phyloP scores from a whole-genome alignment of 148 eudicot species.

The Silene latifolia region DNA sequence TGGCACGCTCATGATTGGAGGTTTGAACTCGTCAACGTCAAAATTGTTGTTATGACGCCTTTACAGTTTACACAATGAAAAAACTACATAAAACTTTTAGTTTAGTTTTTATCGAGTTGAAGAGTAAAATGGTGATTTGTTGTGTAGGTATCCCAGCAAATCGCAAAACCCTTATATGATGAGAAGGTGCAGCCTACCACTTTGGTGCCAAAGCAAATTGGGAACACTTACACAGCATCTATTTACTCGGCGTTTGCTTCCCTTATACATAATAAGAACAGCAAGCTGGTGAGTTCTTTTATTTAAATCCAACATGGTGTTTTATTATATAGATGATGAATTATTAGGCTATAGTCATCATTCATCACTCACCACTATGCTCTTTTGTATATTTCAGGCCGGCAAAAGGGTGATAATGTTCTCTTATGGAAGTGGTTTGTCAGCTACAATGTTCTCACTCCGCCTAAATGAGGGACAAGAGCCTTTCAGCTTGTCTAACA shows the following conservation, averaged over 20 bases:
- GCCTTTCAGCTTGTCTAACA: constrained; percentile 86
- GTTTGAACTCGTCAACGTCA: no score
- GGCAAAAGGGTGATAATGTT: constrained; percentile 82
- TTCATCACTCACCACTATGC: background rate
- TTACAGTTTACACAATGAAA: no score
- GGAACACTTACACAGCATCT: constrained; percentile 98
- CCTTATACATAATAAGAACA: constrained; percentile 70
- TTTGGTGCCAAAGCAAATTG: constrained; percentile 89
- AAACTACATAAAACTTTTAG: no score
- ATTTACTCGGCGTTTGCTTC: constrained; percentile 91
- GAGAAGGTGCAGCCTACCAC: constrained; percentile 81
- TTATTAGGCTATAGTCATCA: no score
- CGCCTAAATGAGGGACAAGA: constrained; percentile 52
- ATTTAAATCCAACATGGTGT: background rate
- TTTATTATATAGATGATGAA: no score
- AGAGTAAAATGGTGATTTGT: background rate
- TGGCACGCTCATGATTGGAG: no score
- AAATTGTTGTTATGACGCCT: no score
- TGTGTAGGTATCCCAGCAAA: constrained; percentile 71
- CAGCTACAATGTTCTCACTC: constrained; percentile 91
- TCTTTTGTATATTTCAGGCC: constrained; percentile 37
- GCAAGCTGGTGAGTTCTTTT: constrained; percentile 53
- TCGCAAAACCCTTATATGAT: constrained; percentile 76
- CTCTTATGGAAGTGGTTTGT: constrained; percentile 89
- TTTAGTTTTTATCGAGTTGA: no score